Conservation (phyloP, 345 rosid genomes). For the Rhodamnia rubescens region DNA sequence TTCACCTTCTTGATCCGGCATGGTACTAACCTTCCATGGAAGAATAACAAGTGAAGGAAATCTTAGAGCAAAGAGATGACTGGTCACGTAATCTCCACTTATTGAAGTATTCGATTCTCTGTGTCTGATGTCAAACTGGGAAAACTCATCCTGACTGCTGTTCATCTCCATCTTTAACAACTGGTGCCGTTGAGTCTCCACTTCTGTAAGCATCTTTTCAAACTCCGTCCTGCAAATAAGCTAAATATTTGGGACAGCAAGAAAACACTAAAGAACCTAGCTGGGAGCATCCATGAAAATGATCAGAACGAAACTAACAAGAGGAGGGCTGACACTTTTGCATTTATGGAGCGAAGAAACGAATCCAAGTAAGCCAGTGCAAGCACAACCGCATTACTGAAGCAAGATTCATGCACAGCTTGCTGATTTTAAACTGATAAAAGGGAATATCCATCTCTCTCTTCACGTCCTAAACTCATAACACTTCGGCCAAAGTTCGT, state of each 20-base stretch:
- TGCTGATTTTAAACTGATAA: not conserved
- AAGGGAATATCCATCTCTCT: not conserved
- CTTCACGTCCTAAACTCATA: not conserved
- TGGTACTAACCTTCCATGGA: not conserved
- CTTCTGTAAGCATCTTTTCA: not conserved
- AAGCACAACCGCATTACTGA: not conserved
- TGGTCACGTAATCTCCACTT: not conserved
- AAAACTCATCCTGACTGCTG: not conserved
- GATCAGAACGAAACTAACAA: not conserved
- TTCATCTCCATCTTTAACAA: not conserved
- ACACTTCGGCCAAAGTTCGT: not conserved
- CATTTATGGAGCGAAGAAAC: not conserved
- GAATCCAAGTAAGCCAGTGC: not conserved
- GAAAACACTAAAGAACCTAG: not conserved
- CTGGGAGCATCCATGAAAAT: not conserved
- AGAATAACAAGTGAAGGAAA: not conserved
- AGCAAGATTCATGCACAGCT: not conserved
- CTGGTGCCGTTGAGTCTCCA: slow-evolving; percentile 1
- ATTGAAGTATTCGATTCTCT: not conserved
- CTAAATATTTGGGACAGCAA: not conserved
- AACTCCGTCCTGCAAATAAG: slow-evolving; percentile 10
- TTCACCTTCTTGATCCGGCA: not conserved
- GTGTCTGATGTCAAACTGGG: not conserved
- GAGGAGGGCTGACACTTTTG: not conserved
- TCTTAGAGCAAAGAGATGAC: not conserved